A percentile compares a stretch with the other conserved stretches of the same genome.
phyloP scores from a whole-genome alignment of 2,329 filamentous ascomycete genomes.

The Drechmeria coniospora region DNA sequence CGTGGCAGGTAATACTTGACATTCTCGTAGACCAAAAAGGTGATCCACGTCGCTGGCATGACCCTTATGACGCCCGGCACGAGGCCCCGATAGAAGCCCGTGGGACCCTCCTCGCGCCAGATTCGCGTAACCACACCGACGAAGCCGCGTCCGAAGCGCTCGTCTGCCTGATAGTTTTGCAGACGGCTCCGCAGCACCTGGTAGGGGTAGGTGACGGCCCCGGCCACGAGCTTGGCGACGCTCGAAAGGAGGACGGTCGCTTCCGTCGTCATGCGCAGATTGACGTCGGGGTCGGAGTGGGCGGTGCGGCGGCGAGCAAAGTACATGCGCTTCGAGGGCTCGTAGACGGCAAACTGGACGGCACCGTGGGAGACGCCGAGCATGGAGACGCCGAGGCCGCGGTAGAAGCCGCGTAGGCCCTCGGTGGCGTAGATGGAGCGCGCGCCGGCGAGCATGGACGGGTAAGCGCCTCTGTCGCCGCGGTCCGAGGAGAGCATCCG shows the following conservation, averaged over 20 bases:
- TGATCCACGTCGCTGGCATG: slow-evolving; percentile 88
- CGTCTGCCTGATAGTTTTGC: slow-evolving; percentile 75
- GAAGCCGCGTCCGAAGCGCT: slow-evolving; percentile 54
- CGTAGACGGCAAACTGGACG: slow-evolving; percentile 92
- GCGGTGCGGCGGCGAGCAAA: slow-evolving; percentile 24
- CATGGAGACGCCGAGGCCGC: slow-evolving; percentile 67
- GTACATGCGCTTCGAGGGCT: slow-evolving; percentile 46
- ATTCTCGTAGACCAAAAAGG: slow-evolving; percentile 95
- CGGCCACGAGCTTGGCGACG: slow-evolving; percentile 71
- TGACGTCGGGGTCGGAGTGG: slow-evolving; percentile 4
- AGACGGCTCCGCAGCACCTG: slow-evolving; percentile 80
- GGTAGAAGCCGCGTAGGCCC: slow-evolving; percentile 70
- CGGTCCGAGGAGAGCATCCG: slow-evolving; percentile 84
- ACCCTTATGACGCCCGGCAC: slow-evolving; percentile 82
- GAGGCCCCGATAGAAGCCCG: slow-evolving; percentile 84
- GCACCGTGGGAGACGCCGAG: slow-evolving; percentile 85
- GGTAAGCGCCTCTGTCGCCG: slow-evolving; percentile 62
- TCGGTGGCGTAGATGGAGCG: slow-evolving; percentile 52
- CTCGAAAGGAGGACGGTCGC: slow-evolving; percentile 73
- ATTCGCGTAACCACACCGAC: slow-evolving; percentile 57
- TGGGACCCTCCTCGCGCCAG: slow-evolving; percentile 62
- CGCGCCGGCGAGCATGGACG: slow-evolving; percentile 58
- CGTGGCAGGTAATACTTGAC: slow-evolving; percentile 54
- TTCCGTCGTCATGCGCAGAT: slow-evolving; percentile 44
- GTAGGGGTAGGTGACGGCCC: slow-evolving; percentile 85